Base-by-base conservation (phyloP, 163 green algal species). In the Coccomyxa subellipsoidea region DNA sequence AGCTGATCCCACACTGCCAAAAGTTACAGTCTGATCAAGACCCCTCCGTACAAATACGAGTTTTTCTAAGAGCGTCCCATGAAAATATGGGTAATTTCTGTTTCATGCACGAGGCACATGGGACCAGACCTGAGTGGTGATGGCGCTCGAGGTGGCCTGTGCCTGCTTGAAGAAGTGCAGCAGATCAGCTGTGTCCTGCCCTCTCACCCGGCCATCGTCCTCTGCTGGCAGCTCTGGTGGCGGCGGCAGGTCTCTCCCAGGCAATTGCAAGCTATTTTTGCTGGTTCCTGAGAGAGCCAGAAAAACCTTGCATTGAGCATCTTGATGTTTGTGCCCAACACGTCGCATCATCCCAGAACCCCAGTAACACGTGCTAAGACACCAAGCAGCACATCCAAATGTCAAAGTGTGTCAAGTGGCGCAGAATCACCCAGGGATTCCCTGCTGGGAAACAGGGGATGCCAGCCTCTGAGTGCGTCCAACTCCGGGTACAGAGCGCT, bases 141-240 rank as follows among this genome's bases (percentile, higher is more conserved):
- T 34, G n/a, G 18, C 18, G 7, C 2, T 7, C 66, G 66, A 73
- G 6, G 27, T 4, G 5, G 66, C 66, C 70, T 77, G 70, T 8
- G 70, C 70, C 70, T 77, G 70, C 70, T 77, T 38, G 70, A 77
- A 77, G 70, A 77, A 77, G 34, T 77, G 70, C 0, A 47, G 32
- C 0, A 77, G 70, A 8, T 77, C 70, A 27, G 70, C 70, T 25
- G 70, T 77, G 32, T 77, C 70, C 32, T 77, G 70, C 27, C 70
- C 70, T n/a, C 70, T 31, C 8, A 77, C 70, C 18, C 70, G 70
- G 12, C 27, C 70, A 38, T 39, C 70, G 10, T 38, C 32, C 32
- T 38, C 47, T 59, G 47, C 47, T 59, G 47, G 47, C 47, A 59
- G 47, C 47, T 59, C 47, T 59, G 47, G 2, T 7, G 47, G 47